phyloP scores from a whole-genome alignment of 345 rosid species.

The Melaleuca alternifolia region DNA sequence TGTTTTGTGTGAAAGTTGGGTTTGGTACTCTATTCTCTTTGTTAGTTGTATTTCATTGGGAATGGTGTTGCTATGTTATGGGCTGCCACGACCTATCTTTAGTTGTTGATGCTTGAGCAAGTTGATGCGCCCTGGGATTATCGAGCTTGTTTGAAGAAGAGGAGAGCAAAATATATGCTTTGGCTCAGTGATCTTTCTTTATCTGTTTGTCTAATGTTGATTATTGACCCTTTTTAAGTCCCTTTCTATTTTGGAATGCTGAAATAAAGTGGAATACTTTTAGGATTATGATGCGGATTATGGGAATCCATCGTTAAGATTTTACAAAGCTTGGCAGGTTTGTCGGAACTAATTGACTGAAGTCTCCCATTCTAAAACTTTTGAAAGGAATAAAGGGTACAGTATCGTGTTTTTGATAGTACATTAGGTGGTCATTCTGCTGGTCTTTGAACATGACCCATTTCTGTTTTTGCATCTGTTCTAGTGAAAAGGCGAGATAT shows the following conservation, averaged over 20 bases:
- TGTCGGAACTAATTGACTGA: neutral
- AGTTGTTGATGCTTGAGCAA: neutral
- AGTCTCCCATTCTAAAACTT: neutral
- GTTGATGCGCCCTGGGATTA: neutral
- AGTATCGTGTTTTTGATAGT: neutral
- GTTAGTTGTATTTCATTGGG: neutral
- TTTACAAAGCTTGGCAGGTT: neutral
- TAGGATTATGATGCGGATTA: neutral
- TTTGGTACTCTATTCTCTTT: neutral
- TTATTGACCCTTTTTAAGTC: neutral
- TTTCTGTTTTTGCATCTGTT: neutral
- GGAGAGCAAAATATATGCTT: neutral
- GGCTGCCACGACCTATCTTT: neutral
- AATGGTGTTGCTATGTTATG: neutral
- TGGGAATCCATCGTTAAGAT: neutral
- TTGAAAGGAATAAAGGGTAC: neutral
- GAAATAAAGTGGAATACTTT: neutral
- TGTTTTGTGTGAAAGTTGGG: neutral
- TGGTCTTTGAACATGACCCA: neutral
- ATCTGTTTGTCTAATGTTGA: neutral
- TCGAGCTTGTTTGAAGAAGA: neutral
- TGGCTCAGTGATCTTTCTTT: neutral
- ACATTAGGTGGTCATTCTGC: neutral
- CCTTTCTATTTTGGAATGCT: neutral
- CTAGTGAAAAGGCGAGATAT: neutral